Base-by-base conservation (phyloP, 768 basidiomycete genomes). In the Lactarius pseudohatsudake region DNA sequence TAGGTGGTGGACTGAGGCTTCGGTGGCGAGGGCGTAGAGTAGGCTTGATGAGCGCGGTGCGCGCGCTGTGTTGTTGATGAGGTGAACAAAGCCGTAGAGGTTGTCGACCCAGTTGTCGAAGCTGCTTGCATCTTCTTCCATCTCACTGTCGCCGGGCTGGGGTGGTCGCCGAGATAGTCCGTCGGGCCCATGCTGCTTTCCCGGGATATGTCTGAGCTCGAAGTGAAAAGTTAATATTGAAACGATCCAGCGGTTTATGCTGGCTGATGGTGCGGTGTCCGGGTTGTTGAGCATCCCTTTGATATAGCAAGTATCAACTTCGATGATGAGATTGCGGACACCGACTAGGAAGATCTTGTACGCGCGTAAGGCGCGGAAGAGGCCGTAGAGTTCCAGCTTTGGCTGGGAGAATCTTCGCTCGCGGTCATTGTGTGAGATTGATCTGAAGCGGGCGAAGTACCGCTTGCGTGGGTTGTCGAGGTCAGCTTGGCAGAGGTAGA, bases 201-300 rank as follows among this genome's bases (percentile, higher is more conserved):
- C 75, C 0, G 77, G 77, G 8, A 82, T 73, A 59, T 82, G 81
- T 0, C 72, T 64, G 1, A 81, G 67, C 2, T 67, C 68, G 69
- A 80, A 79, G 58, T 76, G 65, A 64, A 79, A 81, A 0, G 79
- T 61, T 0, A 77, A 71, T 9, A 83, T 80, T 0, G 69, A 75
- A 0, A 75, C 74, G 41, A 82, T 79, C 81, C 81, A 82, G 10
- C 76, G 61, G 56, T 81, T 82, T 1, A 80, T 74, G 0, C 75
- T 68, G 4, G 77, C 74, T 41, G 73, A 78, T 0, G 79, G 79
- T 3, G 76, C 73, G 0, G 78, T 66, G 32, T 79, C 78, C 0
- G 77, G 79, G 38, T 79, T 77, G 36, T 77, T 77, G 2, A 81
- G 61, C 79, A 80, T 81, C 0, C 77, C 80, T 30, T 73, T 72